Evolutionary conservation across 352 stramenopile genomes (phyloP), one percentile per base, ranked within the genome.

Genomic region (Paralagenidium karlingii): DNA sequence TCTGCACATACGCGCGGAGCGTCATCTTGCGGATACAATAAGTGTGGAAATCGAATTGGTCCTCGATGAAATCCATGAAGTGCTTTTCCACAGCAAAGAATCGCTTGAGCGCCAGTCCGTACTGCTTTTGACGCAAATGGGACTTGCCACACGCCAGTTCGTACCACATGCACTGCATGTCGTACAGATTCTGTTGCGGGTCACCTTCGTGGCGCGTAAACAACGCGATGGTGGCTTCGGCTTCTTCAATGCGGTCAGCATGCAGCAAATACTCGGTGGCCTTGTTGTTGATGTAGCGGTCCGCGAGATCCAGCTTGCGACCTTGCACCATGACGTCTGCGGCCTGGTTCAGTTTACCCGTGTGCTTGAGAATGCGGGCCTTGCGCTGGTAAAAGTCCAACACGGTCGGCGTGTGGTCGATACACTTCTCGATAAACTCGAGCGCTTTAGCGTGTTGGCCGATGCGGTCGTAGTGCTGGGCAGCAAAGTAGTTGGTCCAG

Each of bases 121-220:
- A 74, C 40, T 81, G 60, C 38, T 68, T 45, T 47, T 82, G 61
- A 27, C 71, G 65, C 34, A 80, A 34, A 6, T 83, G 70, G 36
- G 66, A 68, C 37, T 57, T 45, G 21, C 66, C 79, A 34, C 67
- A 74, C 57, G 97, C 93, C 31, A 97, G 73, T 60, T 99, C 94
- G 62, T 97, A 98, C 95, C 95, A 99, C 58, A 96, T 96, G 60
- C 88, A 97, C 63, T 99, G 95, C 93, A 99, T 98, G 40, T 99
- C 94, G 47, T 82, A 97, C 36, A 99, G 59, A 55, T 98, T 97
- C 50, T 96, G 77, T 56, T 97, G 83, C 20, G 90, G 81, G 54
- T 98, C 94, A n/a, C 91, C 94, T 52, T 96, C 88, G 52, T 98
- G 89, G 24, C 83, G 80, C 12, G 94, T 97, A 51, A 99, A 99